A percentile compares a stretch with the other conserved stretches of the same genome.
Conservation (phyloP, 1,284 basidiomycete genomes). For the Laetiporus sulphureus region DNA sequence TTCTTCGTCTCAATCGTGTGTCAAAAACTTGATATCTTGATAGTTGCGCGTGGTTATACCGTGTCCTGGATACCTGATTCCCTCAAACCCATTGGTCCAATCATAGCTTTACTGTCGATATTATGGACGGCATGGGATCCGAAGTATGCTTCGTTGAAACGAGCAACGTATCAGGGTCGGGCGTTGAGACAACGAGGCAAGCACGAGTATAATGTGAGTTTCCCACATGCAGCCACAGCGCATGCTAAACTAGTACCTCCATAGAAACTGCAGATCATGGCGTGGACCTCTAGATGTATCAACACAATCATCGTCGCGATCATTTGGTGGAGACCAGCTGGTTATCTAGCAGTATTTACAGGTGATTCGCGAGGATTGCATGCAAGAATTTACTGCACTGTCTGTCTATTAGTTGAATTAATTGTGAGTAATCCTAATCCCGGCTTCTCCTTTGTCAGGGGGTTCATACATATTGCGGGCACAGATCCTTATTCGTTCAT, state of each 20-base stretch:
- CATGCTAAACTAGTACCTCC: not conserved
- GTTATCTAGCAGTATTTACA: no score
- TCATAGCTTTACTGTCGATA: conserved; percentile 46
- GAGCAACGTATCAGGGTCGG: conserved; percentile 59
- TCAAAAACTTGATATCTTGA: not conserved
- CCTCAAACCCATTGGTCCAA: conserved; percentile 32
- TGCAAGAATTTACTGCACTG: conserved; percentile 39
- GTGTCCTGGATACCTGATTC: conserved; percentile 5
- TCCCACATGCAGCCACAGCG: not conserved
- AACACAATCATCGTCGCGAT: conserved; percentile 42
- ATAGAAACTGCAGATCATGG: conserved; percentile 50
- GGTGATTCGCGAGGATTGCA: conserved; percentile 28
- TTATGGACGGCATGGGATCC: conserved; percentile 76
- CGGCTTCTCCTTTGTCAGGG: conserved; percentile 5
- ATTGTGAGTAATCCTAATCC: conserved; percentile 35
- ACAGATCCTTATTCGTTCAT: conserved; percentile 46
- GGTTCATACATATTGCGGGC: conserved; percentile 1
- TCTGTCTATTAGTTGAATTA: conserved; percentile 41
- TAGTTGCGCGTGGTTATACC: conserved; percentile 16
- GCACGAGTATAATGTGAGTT: conserved; percentile 47
- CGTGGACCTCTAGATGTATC: conserved; percentile 50
- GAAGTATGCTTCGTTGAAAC: conserved; percentile 53
- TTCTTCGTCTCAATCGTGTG: not conserved
- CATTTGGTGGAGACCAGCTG: no score
- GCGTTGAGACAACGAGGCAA: conserved; percentile 60